phyloP scores from a whole-genome alignment of 176 grass and related monocot genomes.

The Avena sativa region DNA sequence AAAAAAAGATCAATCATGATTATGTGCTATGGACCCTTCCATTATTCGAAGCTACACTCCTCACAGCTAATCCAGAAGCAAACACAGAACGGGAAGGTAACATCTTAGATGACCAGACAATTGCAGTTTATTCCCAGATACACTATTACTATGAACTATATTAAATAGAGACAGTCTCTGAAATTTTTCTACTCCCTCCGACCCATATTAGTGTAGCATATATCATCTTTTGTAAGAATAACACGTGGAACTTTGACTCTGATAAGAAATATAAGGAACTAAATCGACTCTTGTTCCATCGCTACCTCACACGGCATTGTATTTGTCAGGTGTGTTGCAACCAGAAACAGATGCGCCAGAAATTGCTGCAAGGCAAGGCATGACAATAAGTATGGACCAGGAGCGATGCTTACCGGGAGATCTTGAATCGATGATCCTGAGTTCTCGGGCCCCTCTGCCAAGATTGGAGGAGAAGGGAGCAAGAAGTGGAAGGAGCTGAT shows the following conservation, averaged over 20 bases:
- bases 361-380: not conserved
- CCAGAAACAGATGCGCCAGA: not conserved
- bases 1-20: not conserved
- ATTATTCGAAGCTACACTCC: too few species aligned
- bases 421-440: conserved; percentile 33
- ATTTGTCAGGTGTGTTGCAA: not conserved
- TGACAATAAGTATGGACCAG: not conserved
- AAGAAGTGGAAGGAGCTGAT: conserved; percentile 18
- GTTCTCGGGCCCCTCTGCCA: conserved; percentile 41
- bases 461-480: conserved; percentile 44
- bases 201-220: not conserved
- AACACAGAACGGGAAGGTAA: too few species aligned
- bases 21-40: too few species aligned
- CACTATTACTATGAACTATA: not conserved
- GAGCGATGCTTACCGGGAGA: conserved; percentile 45
- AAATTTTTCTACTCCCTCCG: not conserved
- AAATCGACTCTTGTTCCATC: not conserved
- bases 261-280: not conserved
- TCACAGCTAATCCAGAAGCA: too few species aligned
- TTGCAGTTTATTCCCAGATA: not conserved
- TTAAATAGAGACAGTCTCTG: not conserved
- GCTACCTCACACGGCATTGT: not conserved
- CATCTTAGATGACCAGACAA: conserved; percentile 5
- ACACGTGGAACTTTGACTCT: not conserved
- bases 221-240: not conserved